These are phyloP conservation scores for Ceratocystis albifundus DNA, from an alignment of 2,329 filamentous ascomycete genomes.

Conservation along the genomic window DNA sequence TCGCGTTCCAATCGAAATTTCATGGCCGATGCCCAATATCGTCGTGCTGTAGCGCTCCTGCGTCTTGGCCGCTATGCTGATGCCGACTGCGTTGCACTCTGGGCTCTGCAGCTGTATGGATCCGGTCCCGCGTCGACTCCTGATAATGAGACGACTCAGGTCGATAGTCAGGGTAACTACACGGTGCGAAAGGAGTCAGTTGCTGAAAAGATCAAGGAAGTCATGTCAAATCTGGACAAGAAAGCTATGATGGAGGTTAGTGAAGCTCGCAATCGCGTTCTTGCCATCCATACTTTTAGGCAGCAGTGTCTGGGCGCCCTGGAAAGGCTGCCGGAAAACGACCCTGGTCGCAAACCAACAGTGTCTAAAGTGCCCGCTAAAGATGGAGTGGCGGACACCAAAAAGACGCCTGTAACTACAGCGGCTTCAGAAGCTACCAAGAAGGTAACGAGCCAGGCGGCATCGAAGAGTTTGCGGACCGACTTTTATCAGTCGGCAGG, in stretches of 20 bases:
- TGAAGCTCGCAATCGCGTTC: slow-evolving; percentile 22
- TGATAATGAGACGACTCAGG: slow-evolving; percentile 22
- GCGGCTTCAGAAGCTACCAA: slow-evolving; percentile 6
- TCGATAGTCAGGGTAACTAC: slow-evolving; percentile 41
- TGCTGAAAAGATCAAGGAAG: slow-evolving; percentile 29
- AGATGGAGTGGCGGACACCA: neutral
- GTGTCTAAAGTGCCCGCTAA: slow-evolving; percentile 26
- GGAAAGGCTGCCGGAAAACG: slow-evolving; percentile 35
- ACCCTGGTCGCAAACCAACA: slow-evolving; percentile 38
- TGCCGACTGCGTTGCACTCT: slow-evolving; percentile 57
- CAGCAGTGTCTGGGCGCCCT: slow-evolving; percentile 38
- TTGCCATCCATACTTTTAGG: slow-evolving; percentile 26
- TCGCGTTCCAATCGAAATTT: slow-evolving; percentile 62
- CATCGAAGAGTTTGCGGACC: slow-evolving; percentile 23
- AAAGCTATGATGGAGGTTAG: slow-evolving; percentile 26
- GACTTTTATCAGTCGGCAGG: slow-evolving; percentile 25
- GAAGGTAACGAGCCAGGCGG: slow-evolving; percentile 23
- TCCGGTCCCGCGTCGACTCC: slow-evolving; percentile 26
- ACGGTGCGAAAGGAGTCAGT: slow-evolving; percentile 31
- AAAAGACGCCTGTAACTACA: slow-evolving; percentile 11
- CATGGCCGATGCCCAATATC: slow-evolving; percentile 70
- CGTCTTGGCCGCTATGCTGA: slow-evolving; percentile 61
- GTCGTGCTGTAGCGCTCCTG: slow-evolving; percentile 63
- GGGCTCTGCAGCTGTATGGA: slow-evolving; percentile 37
- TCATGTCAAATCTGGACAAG: slow-evolving; percentile 25